Base-by-base conservation (phyloP, 2,329 filamentous ascomycete genomes). In the Alternaria gansuensis region DNA sequence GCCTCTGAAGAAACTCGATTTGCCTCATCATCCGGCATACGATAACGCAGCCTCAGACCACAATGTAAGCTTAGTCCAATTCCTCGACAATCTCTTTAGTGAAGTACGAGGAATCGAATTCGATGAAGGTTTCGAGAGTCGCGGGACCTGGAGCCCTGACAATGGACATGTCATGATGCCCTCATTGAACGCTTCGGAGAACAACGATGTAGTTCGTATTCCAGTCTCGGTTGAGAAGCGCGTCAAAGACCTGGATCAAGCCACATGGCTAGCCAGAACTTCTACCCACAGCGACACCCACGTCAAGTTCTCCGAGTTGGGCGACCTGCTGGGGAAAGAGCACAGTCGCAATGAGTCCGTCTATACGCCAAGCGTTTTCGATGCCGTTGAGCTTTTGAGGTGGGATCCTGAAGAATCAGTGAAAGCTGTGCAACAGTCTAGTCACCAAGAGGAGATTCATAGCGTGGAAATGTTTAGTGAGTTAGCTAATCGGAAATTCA, bases 181-280 rank as follows among this genome's bases (percentile, higher is more conserved):
- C 4, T 48, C 55, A 10, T 29, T 60, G n/a, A 23, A 45, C 28
- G 53, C 11, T 36, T 44, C 46, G 4, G 26, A 29, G 3, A 43
- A 23, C 17, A 24, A n/a, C 39, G 28, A 44, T 33, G 29, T 28
- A 13, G 17, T 49, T 41, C 4, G 51, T 9, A 53, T 64, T 6
- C 59, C 60, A 17, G 48, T 67, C 8, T 59, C 54, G 5, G 68
- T 68, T 6, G 59, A 67, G 26, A 65, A 71, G 43, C 64, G 65
- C 14, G 60, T 65, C 26, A 62, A 57, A 24, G 58, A 55, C 17
- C 53, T 64, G 10, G 62, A 64, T 5, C 57, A 64, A 17, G 88
- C 90, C 75, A 83, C 81, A 17, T 92, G 90, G 90, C 84, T 83
- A 52, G 85, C 85, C 39, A 83, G 90, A 55, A 82, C 62, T 21